These are phyloP conservation scores for Petunia axillaris DNA, from an alignment of 257 asterid genomes.

Conservation along the genomic window DNA sequence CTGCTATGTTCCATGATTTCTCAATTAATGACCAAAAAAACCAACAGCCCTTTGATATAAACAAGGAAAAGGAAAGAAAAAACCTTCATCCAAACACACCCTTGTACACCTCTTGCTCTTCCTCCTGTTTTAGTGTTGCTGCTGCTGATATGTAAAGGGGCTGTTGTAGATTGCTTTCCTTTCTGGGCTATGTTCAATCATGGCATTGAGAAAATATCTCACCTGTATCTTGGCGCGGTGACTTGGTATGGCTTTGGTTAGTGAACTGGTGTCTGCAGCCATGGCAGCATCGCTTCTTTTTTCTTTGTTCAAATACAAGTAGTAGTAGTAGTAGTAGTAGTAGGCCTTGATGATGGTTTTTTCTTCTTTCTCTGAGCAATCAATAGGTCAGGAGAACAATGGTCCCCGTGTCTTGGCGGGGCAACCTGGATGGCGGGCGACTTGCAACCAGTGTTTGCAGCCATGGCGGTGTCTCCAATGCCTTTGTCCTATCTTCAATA, in stretches of 20 bases:
- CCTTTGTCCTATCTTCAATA: background rate
- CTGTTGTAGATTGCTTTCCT: constrained; percentile 9
- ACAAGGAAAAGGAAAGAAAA: too few species aligned
- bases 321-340: background rate
- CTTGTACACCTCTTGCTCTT: background rate
- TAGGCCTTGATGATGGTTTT: constrained; percentile 7
- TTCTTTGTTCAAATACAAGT: background rate
- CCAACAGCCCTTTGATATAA: background rate
- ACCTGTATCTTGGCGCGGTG: background rate
- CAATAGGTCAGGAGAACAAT: background rate
- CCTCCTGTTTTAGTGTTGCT: background rate
- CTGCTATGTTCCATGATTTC: background rate
- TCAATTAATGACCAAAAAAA: too few species aligned
- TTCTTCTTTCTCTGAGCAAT: background rate
- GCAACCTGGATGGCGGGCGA: background rate
- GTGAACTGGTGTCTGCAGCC: constrained; percentile 10
- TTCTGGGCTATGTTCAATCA: background rate
- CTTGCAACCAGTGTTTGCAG: background rate
- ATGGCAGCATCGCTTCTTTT: background rate
- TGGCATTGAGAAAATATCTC: background rate
- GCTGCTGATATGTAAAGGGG: background rate
- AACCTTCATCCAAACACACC: background rate
- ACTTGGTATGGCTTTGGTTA: background rate
- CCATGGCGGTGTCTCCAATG: background rate
- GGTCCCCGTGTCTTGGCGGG: background rate